These are phyloP conservation scores for Carex scoparia DNA, from an alignment of 176 grass and related monocot species.

Conservation along the genomic window DNA sequence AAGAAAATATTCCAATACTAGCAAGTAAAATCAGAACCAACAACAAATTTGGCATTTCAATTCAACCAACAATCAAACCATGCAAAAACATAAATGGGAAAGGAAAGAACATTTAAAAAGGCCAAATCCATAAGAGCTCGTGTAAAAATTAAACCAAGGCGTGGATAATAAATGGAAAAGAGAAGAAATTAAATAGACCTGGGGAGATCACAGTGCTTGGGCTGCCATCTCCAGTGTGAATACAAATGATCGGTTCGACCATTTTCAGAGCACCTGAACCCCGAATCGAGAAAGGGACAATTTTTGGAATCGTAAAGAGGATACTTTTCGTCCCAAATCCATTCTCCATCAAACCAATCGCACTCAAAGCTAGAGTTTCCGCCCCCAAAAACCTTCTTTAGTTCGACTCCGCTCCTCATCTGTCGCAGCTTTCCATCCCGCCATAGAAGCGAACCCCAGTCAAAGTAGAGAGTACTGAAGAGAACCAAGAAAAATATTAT, in stretches of 20 bases:
- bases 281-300: constrained; percentile 71
- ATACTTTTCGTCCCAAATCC: constrained; percentile 71
- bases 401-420: not conserved
- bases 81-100: not conserved
- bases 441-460: not conserved
- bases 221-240: constrained; percentile 81
- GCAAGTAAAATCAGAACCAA: not conserved
- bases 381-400: not conserved
- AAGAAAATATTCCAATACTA: not conserved
- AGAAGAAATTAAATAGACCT: constrained; percentile 34
- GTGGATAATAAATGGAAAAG: not conserved
- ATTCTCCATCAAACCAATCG: constrained; percentile 84
- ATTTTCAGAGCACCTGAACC: constrained; percentile 84
- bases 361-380: constrained; percentile 21
- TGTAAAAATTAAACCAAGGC: not conserved
- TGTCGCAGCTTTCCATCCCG: not conserved
- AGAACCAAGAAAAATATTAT: constrained; percentile 5
- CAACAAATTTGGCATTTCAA: not conserved
- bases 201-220: constrained; percentile 61
- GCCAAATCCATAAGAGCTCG: not conserved
- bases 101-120: not conserved
- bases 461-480: constrained; percentile 14
- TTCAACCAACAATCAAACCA: not conserved
- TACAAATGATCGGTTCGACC: constrained; percentile 63
- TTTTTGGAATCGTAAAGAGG: constrained; percentile 71